These are phyloP conservation scores for Cutaneotrichosporon cutaneum DNA, from an alignment of 1,284 basidiomycete species.

Conservation along the genomic window DNA sequence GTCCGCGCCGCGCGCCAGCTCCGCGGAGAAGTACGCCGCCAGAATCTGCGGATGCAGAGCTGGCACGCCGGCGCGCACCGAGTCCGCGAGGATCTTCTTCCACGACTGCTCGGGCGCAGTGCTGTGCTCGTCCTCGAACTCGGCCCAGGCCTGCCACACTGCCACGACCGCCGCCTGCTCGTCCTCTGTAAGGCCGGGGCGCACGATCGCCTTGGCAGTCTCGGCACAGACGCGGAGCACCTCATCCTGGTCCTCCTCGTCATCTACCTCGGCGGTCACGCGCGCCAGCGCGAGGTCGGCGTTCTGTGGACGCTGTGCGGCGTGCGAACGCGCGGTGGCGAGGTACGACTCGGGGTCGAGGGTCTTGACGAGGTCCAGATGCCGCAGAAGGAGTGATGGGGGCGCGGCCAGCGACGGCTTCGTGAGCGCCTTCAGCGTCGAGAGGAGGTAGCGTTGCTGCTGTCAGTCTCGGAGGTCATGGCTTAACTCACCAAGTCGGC, in stretches of 20 bases:
- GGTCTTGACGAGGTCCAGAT: slow-evolving; percentile 32
- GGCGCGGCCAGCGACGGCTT: slow-evolving; percentile 39
- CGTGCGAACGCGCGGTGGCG: slow-evolving; percentile 27
- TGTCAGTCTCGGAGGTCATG: neutral
- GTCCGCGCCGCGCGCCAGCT: slow-evolving; percentile 9
- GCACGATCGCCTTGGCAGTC: slow-evolving; percentile 23
- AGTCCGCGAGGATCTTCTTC: slow-evolving; percentile 30
- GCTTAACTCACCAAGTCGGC: slow-evolving; percentile 25
- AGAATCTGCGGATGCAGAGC: slow-evolving; percentile 31
- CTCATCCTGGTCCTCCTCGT: slow-evolving; percentile 4
- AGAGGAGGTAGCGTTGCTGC: slow-evolving; percentile 37
- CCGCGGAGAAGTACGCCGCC: slow-evolving; percentile 21
- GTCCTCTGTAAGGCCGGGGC: slow-evolving; percentile 15
- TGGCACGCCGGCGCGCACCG: slow-evolving; percentile 25
- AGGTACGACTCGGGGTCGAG: slow-evolving; percentile 19
- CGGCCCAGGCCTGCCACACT: slow-evolving; percentile 35
- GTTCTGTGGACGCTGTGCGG: slow-evolving; percentile 33
- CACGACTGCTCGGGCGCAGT: slow-evolving; percentile 12
- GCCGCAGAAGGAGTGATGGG: slow-evolving; percentile 35
- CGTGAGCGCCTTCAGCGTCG: slow-evolving; percentile 36
- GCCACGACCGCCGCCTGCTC: slow-evolving; percentile 20
- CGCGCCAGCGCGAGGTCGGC: slow-evolving; percentile 33
- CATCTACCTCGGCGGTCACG: slow-evolving; percentile 27
- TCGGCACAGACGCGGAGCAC: slow-evolving; percentile 29
- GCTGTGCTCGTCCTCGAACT: slow-evolving; percentile 18